Evolutionary conservation across 169 alveolate genomes (phyloP), one percentile per base, ranked within the genome.

Genomic region (Plasmodium knowlesi): DNA sequence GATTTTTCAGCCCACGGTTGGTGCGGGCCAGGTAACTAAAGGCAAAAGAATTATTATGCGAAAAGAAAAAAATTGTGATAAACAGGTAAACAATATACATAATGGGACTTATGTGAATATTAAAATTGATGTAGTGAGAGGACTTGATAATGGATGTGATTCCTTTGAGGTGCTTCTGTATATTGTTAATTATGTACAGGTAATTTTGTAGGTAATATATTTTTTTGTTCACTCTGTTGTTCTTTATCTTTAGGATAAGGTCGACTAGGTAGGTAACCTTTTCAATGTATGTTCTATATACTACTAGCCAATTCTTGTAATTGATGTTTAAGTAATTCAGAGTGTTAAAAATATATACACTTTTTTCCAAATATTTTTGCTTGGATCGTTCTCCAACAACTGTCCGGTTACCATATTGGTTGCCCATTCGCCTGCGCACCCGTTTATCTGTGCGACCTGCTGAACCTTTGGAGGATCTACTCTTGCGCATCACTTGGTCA

Each of bases 271-370:
- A 82, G 2, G 92, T 82, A 9, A 91, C 54, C 25, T 91, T 91
- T 46, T 91, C 95, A 8, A 91, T 91, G 28, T 91, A 91, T 4
- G 57, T 46, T 39, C 81, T 91, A 57, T 91, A 91, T 19, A 91
- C 95, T 5, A 91, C 30, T 9, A 91, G 37, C 95, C 95, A 91
- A 41, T 91, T 91, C 83, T 91, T 91, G 43, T 91, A 91, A 57
- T 91, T 91, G 25, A 91, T 91, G 57, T 91, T 91, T 54, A 91
- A 25, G 57, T 91, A 91, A 46, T 91, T 91, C 25, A 91, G n/a
- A 16, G 82, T 91, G 67, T 91, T 91, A 39, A 70, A 91, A 22
- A 91, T 91, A 70, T 91, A 91, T 3, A 91, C 85, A 41, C 83
- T 91, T 28, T 82, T 91, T 46, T 91, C 71, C 32, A 89, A n/a